Conservation (phyloP, 345 rosid genomes). For the Syzygium oleosum region DNA sequence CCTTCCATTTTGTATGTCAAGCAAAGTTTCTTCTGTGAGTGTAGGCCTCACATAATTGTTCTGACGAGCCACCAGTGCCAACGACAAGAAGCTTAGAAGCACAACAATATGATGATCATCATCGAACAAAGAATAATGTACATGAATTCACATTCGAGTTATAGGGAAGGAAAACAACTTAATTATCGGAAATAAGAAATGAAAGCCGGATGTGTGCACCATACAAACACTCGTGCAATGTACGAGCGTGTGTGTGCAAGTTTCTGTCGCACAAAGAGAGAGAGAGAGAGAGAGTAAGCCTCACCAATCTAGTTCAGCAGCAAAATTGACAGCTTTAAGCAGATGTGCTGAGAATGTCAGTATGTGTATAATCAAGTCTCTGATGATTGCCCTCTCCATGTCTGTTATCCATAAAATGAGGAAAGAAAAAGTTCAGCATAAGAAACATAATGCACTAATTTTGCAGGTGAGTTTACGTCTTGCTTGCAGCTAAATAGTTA, state of each 20-base stretch:
- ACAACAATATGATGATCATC: neutral
- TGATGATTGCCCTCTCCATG: conserved; percentile 85
- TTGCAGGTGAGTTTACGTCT: neutral
- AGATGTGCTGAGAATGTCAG: conserved; percentile 64
- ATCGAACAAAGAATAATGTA: neutral
- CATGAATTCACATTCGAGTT: neutral
- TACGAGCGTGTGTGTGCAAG: neutral
- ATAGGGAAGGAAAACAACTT: neutral
- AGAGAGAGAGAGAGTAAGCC: conserved; percentile 1
- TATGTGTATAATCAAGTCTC: conserved; percentile 79
- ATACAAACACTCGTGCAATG: neutral
- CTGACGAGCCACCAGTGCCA: conserved; percentile 84
- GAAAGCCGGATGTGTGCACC: neutral
- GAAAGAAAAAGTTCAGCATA: conserved; percentile 2
- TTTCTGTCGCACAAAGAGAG: neutral
- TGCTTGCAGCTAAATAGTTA: neutral
- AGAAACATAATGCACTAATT: neutral
- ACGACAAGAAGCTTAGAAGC: conserved; percentile 56
- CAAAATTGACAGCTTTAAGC: conserved; percentile 73
- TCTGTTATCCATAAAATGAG: conserved; percentile 29
- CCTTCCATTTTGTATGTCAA: conserved; percentile 91
- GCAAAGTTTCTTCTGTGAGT: conserved; percentile 59
- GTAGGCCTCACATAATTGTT: conserved; percentile 88
- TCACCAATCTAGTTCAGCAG: conserved; percentile 96
- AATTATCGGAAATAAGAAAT: neutral